These are phyloP conservation scores for Nymphaea colorata DNA, from an alignment of 164 flowering plant species.

Conservation along the genomic window DNA sequence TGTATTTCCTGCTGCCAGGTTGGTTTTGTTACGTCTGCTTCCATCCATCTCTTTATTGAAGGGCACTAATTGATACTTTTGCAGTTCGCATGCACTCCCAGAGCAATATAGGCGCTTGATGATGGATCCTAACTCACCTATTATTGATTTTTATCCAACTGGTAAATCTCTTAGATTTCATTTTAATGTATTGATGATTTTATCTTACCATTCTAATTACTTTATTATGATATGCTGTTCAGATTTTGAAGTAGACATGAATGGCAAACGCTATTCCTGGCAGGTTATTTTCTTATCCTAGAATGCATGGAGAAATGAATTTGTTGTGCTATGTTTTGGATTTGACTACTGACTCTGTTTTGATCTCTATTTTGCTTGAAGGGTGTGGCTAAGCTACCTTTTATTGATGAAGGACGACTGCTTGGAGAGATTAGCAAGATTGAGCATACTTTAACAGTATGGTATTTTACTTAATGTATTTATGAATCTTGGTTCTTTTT, in stretches of 20 bases:
- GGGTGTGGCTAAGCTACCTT: slow-evolving; percentile 97
- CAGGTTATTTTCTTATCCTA: slow-evolving; percentile 39
- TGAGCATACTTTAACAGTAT: slow-evolving; percentile 80
- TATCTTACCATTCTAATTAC: neutral
- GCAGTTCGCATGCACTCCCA: slow-evolving; percentile 96
- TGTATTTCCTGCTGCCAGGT: slow-evolving; percentile 99
- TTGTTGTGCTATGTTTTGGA: neutral
- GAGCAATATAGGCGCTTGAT: slow-evolving; percentile 66
- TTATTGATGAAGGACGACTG: slow-evolving; percentile 87
- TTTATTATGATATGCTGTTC: slow-evolving; percentile 4
- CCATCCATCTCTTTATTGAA: neutral
- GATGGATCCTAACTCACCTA: slow-evolving; percentile 85
- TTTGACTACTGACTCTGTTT: neutral
- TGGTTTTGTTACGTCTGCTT: neutral
- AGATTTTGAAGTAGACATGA: slow-evolving; percentile 99
- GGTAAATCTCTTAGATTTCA: slow-evolving; percentile 27
- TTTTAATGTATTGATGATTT: neutral
- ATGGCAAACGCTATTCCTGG: slow-evolving; percentile 93
- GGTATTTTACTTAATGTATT: neutral
- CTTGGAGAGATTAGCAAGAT: slow-evolving; percentile 68
- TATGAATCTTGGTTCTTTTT: neutral
- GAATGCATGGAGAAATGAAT: neutral
- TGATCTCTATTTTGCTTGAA: slow-evolving; percentile 13
- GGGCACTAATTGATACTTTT: neutral
- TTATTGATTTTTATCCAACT: slow-evolving; percentile 86